Conservation (phyloP, 257 asterid species). For the Petrea volubilis region DNA sequence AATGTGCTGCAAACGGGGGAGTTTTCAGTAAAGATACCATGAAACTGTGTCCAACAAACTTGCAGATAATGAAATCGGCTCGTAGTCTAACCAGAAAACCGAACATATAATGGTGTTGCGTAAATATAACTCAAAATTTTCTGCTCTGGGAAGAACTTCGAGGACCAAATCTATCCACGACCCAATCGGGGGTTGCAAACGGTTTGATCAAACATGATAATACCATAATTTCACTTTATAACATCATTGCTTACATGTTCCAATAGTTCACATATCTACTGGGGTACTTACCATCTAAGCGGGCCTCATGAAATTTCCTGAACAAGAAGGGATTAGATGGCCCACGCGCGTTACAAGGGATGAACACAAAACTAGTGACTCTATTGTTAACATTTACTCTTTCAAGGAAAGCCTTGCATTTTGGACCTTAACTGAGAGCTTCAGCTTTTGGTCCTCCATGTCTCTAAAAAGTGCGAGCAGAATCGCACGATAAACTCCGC, state of each 20-base stretch:
- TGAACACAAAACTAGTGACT: neutral
- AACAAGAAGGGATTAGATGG: neutral
- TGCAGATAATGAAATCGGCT: too few relatives aligned
- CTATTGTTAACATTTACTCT: conserved; percentile 42
- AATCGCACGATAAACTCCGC: conserved; percentile 78
- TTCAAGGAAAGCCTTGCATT: conserved; percentile 82
- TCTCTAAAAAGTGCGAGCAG: conserved; percentile 74
- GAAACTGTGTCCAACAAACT: too few relatives aligned
- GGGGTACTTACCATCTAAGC: neutral
- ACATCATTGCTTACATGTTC: neutral
- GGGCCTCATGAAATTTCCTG: neutral
- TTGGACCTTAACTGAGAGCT: conserved; percentile 89
- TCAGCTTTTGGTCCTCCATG: conserved; percentile 91
- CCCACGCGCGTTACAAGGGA: neutral
- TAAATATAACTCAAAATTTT: too few relatives aligned
- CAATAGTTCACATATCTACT: neutral
- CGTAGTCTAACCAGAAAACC: too few relatives aligned
- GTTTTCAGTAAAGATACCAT: too few relatives aligned
- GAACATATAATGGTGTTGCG: too few relatives aligned
- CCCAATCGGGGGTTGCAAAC: too few relatives aligned
- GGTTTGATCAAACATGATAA: too few relatives aligned
- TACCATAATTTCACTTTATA: neutral
- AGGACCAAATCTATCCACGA: too few relatives aligned
- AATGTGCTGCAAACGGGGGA: too few relatives aligned
- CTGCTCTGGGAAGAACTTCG: too few relatives aligned